Base-by-base conservation (phyloP, 768 basidiomycete species). In the Gymnopilus junonius region DNA sequence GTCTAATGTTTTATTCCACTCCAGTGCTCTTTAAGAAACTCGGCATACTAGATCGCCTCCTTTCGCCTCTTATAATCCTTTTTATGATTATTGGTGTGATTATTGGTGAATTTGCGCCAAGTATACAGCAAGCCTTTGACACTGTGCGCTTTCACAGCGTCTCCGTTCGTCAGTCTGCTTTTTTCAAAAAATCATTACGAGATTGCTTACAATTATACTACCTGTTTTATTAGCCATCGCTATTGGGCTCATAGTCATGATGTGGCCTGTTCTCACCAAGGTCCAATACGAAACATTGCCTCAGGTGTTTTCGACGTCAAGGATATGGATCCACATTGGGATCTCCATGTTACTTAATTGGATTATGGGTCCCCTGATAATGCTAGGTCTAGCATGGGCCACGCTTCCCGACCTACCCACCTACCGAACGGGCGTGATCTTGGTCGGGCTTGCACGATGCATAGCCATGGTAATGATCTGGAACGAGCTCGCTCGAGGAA, bases 351-450 rank as follows among this genome's bases (percentile, higher is more conserved):
- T 88, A 27, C 77, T 94, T 25, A 93, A 93, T 70, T 95, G 93
- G 94, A 82, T 93, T 60, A 64, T 91, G 15, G 92, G 88, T 1
- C 93, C 93, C 0, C 81, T 94, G 53, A 69, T 93, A 14, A 95
- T 95, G 93, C 83, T 94, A 14, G 92, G 80, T 1, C 70, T 92
- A 29, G 92, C 93, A 2, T 94, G 93, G 91, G 92, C 90, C 11
- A 91, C 92, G 4, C 81, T 95, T 0, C 93, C 92, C 0, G 93
- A 95, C 71, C 81, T 90, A 2, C 86, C 87, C 23, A 83, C 83
- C 2, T 91, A 93, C 69, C 84, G 92, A 25, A 85, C 85, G 0
- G 94, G 94, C 2, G 89, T 95, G 2, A 89, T 95, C 68, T 79
- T 95, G 77, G 92, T 95, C 40, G 93, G 94, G 7, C 75, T 93